Evolutionary conservation across 305 asterid species (phyloP), one percentile per base, ranked within the genome.

Genomic region (Fraxinus paxiana): DNA sequence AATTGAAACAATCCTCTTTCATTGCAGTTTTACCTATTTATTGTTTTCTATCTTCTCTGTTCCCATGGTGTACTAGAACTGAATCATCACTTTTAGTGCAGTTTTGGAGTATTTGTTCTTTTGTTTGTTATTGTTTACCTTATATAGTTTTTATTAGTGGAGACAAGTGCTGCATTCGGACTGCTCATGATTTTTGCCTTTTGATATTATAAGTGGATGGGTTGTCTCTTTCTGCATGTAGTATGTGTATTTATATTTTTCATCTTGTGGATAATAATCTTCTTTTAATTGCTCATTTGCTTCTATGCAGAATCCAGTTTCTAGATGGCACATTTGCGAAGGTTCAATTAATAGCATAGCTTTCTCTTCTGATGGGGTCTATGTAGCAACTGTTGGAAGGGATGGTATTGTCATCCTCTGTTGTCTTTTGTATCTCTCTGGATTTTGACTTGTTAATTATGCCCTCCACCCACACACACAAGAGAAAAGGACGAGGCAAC

Each of bases 311-410:
- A 96, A 92, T 87, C 99, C 99, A 70, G 90, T 92, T 86, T 97
- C 98, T 81, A 88, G 99, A 88, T 96, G 99, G 99, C 99, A 96
- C 86, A 87, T 96, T 84, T 94, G 97, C 83, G 98, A 94, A 86
- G 97, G 99, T 85, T 85, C 98, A 82, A 89, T 96, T 48, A 96
- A 96, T 78, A 90, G 92, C 89, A 89, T 92, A 75, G 91, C 98
- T 17, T 91, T 96, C 88, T 94, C 99, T 73, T 85, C 90, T 34
- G 98, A 93, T 81, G 99, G 99, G 77, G 88, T 95, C 75, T 92
- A 91, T 86, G 79, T 96, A 84, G 99, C 99, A 75, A 96, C 98
- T 61, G 98, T 96, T 13, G 99, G 99, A 85, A 92, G 99, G 89
- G 99, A 96, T 89, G 99, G 99, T 96, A 96, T 82, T 76, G 81